These are phyloP conservation scores for Castanea sativa DNA, from an alignment of 306 rosid species.

Conservation along the genomic window DNA sequence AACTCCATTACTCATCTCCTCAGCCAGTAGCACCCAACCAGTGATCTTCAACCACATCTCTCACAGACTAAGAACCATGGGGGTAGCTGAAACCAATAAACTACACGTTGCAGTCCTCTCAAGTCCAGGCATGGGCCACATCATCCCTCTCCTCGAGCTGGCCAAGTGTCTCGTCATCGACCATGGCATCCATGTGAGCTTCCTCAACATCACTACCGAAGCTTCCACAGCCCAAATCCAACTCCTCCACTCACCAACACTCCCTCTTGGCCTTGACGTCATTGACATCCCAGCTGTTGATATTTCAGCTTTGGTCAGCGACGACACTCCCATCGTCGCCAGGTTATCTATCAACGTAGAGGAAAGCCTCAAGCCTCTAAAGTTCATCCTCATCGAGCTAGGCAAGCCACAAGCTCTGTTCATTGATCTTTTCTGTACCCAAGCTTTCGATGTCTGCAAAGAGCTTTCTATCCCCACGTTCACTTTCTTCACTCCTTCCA, in stretches of 20 bases:
- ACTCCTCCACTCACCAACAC: slow-evolving; percentile 29
- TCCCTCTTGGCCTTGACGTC: slow-evolving; percentile 27
- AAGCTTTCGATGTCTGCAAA: slow-evolving; percentile 36
- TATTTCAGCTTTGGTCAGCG: slow-evolving; percentile 1
- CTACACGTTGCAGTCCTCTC: slow-evolving; percentile 37
- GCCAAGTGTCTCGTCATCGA: slow-evolving; percentile 31
- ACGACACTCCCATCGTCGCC: slow-evolving; percentile 3
- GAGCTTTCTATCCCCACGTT: slow-evolving; percentile 30
- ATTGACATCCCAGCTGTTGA: slow-evolving; percentile 38
- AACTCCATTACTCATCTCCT: too few relatives aligned
- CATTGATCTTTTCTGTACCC: slow-evolving; percentile 44
- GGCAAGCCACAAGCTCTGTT: slow-evolving; percentile 31
- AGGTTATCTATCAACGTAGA: slow-evolving; percentile 22
- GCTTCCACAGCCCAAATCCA: slow-evolving; percentile 37
- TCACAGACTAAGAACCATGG: not conserved
- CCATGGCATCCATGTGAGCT: slow-evolving; percentile 34
- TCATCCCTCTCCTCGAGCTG: slow-evolving; percentile 38
- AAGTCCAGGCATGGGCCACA: slow-evolving; percentile 49
- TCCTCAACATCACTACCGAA: slow-evolving; percentile 51
- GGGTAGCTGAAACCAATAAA: not conserved
- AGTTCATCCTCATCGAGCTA: slow-evolving; percentile 16
- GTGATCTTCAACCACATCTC: not conserved
- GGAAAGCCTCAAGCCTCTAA: slow-evolving; percentile 22
- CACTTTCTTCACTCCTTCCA: slow-evolving; percentile 40
- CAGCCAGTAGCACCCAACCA: too few relatives aligned